Conservation (phyloP, 169 alveolate species). For the Babesia ovis region DNA sequence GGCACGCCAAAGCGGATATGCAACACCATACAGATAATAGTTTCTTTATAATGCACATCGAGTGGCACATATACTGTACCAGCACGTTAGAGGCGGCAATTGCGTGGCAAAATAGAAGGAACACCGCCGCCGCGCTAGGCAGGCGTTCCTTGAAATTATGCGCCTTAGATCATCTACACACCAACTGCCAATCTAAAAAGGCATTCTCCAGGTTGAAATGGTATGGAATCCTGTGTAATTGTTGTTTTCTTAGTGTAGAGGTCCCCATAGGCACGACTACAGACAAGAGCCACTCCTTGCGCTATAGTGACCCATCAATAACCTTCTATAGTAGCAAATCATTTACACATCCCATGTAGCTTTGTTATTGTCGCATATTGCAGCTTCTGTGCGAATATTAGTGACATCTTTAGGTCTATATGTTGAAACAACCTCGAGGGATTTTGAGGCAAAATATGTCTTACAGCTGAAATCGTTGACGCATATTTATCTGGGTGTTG, state of each 20-base stretch:
- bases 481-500: too few relatives aligned
- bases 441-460: too few relatives aligned
- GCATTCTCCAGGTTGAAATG: background rate
- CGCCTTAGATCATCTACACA: background rate
- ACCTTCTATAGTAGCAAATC: background rate
- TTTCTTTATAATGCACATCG: background rate
- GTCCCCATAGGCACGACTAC: conserved; percentile 4
- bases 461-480: too few relatives aligned
- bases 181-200: background rate
- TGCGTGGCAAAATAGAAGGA: background rate
- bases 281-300: background rate
- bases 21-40: background rate
- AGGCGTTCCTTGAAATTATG: background rate
- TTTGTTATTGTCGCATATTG: too few relatives aligned
- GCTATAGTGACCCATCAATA: background rate
- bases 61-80: conserved; percentile 2
- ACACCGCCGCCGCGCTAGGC: conserved; percentile 10
- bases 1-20: background rate
- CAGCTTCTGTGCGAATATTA: too few relatives aligned
- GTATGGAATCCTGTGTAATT: background rate
- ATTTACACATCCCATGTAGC: conserved; percentile 4
- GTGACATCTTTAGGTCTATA: too few relatives aligned
- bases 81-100: background rate
- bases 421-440: too few relatives aligned
- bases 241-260: background rate